Base-by-base conservation (phyloP, 2,329 filamentous ascomycete genomes). In the Atkinsonella texensis region DNA sequence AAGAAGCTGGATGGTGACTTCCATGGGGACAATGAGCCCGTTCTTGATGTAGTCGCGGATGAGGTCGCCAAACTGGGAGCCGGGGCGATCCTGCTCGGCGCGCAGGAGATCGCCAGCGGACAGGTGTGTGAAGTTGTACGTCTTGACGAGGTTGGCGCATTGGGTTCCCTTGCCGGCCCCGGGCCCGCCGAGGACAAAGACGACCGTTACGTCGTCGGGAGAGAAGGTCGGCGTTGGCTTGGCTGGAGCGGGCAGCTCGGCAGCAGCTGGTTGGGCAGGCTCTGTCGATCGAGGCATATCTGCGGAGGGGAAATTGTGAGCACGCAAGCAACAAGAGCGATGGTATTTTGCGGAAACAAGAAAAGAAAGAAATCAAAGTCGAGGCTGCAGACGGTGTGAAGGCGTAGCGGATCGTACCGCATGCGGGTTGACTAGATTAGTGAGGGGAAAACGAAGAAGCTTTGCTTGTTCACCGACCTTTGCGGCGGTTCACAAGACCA, bases 111-210 rank as follows among this genome's bases (percentile, higher is more conserved):
- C 93, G 53, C 93, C 93, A 0, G 93, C 93, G 4, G 86, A 93
- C 38, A 98, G 81, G 70, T 98, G 93, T 54, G 81, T 85, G 81
- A 97, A 97, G 66, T 84, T 83, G 68, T 95, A 94, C 68, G 93
- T 82, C 45, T 80, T 74, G 48, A 96, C 91, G 35, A 98, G 83
- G 58, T 87, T 87, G 59, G 82, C 80, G 75, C 91, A 97, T 70
- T 98, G 91, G 2, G 93, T 98, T 62, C 93, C 93, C 69, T 98
- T 98, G 62, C 93, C 93, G 56, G 90, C 88, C 57, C 93, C 93
- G 13, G 93, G 93, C 2, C 93, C 93, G 68, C 91, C 91, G 55
- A 98, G 89, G 56, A 97, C 89, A 74, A 95, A 97, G 68, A 98
- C 74, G 53, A 97, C 90, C n/a, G 89, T 93, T 33, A 94, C 87